Evolutionary conservation across 257 asterid genomes (phyloP).

Genomic region (Ilex asprella): DNA sequence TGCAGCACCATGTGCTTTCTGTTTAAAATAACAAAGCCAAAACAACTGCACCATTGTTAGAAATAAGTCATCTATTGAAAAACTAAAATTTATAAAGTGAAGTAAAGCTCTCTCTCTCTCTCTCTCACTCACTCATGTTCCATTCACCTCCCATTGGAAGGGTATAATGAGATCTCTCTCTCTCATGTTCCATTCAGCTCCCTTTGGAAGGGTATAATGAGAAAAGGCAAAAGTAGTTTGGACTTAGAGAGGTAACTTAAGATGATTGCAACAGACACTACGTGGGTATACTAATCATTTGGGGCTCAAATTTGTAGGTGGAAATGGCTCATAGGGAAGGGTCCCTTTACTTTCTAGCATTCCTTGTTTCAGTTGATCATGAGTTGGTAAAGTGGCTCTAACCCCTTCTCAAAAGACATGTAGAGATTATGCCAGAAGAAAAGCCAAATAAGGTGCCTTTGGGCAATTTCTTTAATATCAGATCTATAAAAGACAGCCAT

Average conservation of each 20-base stretch:
- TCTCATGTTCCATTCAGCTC: background rate
- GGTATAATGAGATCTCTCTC: background rate
- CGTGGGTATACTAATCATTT: conserved; percentile 14
- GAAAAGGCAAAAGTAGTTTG: no score
- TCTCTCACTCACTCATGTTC: background rate
- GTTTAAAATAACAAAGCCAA: conserved; percentile 14
- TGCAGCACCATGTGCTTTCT: conserved; percentile 41
- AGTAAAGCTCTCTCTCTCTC: conserved; percentile 18
- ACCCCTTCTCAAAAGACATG: conserved; percentile 44
- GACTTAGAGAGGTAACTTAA: background rate
- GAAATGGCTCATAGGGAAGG: background rate
- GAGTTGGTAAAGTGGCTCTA: conserved; percentile 52
- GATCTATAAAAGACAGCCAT: conserved; percentile 49
- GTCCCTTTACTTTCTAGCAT: conserved; percentile 5
- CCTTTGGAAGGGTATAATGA: background rate
- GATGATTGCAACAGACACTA: conserved; percentile 7
- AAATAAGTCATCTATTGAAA: conserved; percentile 23
- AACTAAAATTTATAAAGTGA: conserved; percentile 20
- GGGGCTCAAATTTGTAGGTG: conserved; percentile 15
- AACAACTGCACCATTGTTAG: conserved; percentile 20
- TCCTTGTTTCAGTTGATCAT: conserved; percentile 13
- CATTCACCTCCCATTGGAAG: background rate
- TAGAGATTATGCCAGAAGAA: conserved; percentile 24
- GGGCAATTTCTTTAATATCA: conserved; percentile 24
- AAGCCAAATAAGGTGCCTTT: conserved; percentile 30